Conservation (phyloP, 1,139 yeast species). For the Candida tropicalis region DNA sequence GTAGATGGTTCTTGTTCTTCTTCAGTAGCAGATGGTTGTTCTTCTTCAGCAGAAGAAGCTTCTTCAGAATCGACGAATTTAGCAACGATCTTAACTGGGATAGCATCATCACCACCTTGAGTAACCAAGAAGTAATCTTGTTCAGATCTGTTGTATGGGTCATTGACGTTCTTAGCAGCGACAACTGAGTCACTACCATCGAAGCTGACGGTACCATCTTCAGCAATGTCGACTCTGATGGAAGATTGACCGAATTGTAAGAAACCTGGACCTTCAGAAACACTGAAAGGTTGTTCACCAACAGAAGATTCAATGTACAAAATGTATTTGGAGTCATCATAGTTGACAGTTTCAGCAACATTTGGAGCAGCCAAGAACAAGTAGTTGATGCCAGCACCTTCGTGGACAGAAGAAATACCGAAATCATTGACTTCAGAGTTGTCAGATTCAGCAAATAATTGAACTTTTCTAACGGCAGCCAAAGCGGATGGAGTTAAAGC, state of each 20-base stretch:
- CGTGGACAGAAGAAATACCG: slow-evolving; percentile 42
- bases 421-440: slow-evolving; percentile 24
- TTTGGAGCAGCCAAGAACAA: slow-evolving; percentile 28
- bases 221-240: slow-evolving; percentile 36
- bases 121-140: slow-evolving; percentile 18
- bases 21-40: not conserved
- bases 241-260: slow-evolving; percentile 16
- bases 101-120: slow-evolving; percentile 21
- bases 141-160: slow-evolving; percentile 43
- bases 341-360: slow-evolving; percentile 31
- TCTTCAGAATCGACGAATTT: slow-evolving; percentile 5
- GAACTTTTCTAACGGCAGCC: slow-evolving; percentile 20
- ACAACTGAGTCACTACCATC: slow-evolving; percentile 34
- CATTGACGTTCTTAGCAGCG: slow-evolving; percentile 43
- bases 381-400: slow-evolving; percentile 60
- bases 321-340: slow-evolving; percentile 57
- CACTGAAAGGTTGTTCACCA: not conserved
- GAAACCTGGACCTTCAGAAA: slow-evolving; percentile 6
- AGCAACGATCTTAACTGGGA: slow-evolving; percentile 22
- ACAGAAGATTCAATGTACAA: slow-evolving; percentile 27
- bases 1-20: not conserved
- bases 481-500: slow-evolving; percentile 23
- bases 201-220: slow-evolving; percentile 50
- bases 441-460: slow-evolving; percentile 26
- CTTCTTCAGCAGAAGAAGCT: not conserved